Conservation (phyloP, 768 basidiomycete species). For the Tulasnella calospora region DNA sequence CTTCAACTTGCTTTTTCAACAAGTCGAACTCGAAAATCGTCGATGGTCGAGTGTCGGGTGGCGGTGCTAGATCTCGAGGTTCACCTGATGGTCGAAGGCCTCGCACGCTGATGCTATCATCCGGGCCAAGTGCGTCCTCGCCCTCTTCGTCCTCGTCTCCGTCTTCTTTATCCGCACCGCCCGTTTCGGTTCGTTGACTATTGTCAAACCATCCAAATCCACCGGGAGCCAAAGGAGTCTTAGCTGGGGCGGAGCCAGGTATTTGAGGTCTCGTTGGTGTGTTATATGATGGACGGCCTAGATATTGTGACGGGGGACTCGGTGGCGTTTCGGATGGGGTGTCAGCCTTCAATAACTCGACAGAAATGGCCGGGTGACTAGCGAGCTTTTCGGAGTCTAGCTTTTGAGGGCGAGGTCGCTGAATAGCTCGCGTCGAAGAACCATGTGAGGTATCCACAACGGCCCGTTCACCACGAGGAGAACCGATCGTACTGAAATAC, state of each 20-base stretch:
- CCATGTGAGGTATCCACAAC: background rate
- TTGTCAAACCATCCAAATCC: background rate
- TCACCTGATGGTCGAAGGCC: background rate
- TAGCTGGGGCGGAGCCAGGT: background rate
- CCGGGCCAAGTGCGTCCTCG: conserved; percentile 11
- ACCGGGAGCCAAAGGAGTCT: conserved; percentile 6
- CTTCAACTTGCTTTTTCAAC: conserved; percentile 14
- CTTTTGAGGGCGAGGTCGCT: background rate
- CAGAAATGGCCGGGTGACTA: background rate
- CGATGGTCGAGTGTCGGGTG: conserved; percentile 16
- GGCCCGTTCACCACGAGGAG: background rate
- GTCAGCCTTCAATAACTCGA: background rate
- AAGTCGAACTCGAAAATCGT: conserved; percentile 23
- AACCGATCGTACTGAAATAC: conserved; percentile 8
- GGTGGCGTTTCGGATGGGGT: conserved; percentile 8
- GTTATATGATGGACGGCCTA: background rate
- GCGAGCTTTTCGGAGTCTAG: background rate
- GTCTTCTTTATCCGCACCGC: background rate
- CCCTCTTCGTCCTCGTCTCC: conserved; percentile 8
- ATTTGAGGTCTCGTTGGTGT: background rate
- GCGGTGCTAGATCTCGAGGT: background rate
- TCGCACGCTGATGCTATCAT: conserved; percentile 21
- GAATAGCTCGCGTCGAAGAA: background rate
- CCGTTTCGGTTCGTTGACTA: background rate
- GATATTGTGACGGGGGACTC: background rate